These are phyloP conservation scores for Termitomyces sp. DNA, from an alignment of 768 basidiomycete species.

Conservation along the genomic window DNA sequence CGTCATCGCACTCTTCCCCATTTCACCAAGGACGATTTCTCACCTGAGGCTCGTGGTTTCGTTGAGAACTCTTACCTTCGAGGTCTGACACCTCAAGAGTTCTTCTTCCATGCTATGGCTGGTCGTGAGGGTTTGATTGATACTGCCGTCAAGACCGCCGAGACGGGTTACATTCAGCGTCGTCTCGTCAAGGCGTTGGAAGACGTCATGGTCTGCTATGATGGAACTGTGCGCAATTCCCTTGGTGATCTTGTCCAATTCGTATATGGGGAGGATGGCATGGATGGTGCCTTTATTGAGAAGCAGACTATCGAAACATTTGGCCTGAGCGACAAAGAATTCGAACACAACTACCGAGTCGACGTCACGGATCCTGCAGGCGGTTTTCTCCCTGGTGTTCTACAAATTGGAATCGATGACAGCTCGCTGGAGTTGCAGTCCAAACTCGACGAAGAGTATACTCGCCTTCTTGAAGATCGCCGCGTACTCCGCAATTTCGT, in stretches of 20 bases:
- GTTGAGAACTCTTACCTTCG: conserved; percentile 99
- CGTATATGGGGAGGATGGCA: conserved; percentile 97
- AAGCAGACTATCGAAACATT: conserved; percentile 92
- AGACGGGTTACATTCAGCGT: conserved; percentile 98
- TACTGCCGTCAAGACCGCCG: conserved; percentile 99
- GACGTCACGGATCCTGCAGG: conserved; percentile 84
- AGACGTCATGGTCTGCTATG: conserved; percentile 96
- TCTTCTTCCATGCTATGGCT: conserved; percentile 99
- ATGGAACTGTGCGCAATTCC: conserved; percentile 97
- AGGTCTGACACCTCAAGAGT: conserved; percentile 95
- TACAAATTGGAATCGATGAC: conserved; percentile 89
- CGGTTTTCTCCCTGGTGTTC: conserved; percentile 74
- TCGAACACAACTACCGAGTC: conserved; percentile 92
- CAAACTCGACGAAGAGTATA: conserved; percentile 70
- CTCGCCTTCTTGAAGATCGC: conserved; percentile 74
- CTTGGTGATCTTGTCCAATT: conserved; percentile 96
- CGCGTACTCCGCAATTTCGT: conserved; percentile 75
- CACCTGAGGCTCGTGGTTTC: conserved; percentile 95
- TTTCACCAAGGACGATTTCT: conserved; percentile 98
- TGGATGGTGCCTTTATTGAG: conserved; percentile 98
- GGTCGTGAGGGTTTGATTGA: conserved; percentile 99
- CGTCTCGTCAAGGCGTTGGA: conserved; percentile 97
- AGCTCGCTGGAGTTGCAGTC: conserved; percentile 80
- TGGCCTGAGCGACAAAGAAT: conserved; percentile 74
- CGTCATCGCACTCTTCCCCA: conserved; percentile 94